Conservation (phyloP, 352 stramenopile species). For the Saprolegnia parasitica region DNA sequence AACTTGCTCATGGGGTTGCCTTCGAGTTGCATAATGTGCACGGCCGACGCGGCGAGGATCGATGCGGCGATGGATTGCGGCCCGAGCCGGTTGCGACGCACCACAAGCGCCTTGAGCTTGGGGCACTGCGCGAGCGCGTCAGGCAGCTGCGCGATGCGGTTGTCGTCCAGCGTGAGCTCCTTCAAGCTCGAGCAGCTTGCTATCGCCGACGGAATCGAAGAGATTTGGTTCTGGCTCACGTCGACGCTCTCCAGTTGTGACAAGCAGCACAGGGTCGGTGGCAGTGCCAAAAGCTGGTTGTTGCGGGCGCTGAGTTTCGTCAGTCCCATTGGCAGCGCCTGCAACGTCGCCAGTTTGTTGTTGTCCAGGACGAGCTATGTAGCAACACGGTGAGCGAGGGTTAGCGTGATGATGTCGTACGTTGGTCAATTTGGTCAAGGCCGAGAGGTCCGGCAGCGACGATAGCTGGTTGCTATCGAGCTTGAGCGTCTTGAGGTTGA, state of each 20-base stretch:
- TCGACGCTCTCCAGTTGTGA: conserved; percentile 62
- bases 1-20: conserved; percentile 75
- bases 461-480: conserved; percentile 52
- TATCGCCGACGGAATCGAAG: conserved; percentile 44
- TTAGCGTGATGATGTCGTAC: conserved; percentile 35
- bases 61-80: conserved; percentile 51
- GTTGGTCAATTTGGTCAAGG: conserved; percentile 59
- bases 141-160: conserved; percentile 45
- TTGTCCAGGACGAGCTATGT: conserved; percentile 63
- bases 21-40: conserved; percentile 82
- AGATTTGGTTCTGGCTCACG: conserved; percentile 53
- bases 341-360: conserved; percentile 57
- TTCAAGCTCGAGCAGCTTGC: conserved; percentile 47
- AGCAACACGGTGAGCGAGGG: neutral
- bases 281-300: conserved; percentile 50
- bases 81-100: conserved; percentile 50
- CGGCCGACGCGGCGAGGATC: conserved; percentile 48
- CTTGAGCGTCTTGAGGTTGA: conserved; percentile 70
- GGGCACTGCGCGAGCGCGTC: conserved; percentile 44
- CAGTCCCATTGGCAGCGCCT: conserved; percentile 58
- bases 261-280: conserved; percentile 44
- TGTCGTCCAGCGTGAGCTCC: conserved; percentile 64
- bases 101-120: conserved; percentile 74
- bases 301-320: conserved; percentile 70
- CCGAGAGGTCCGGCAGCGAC: conserved; percentile 59